These are phyloP conservation scores for Lasiodiplodia theobromae DNA, from an alignment of 2,329 filamentous ascomycete genomes.

Conservation along the genomic window DNA sequence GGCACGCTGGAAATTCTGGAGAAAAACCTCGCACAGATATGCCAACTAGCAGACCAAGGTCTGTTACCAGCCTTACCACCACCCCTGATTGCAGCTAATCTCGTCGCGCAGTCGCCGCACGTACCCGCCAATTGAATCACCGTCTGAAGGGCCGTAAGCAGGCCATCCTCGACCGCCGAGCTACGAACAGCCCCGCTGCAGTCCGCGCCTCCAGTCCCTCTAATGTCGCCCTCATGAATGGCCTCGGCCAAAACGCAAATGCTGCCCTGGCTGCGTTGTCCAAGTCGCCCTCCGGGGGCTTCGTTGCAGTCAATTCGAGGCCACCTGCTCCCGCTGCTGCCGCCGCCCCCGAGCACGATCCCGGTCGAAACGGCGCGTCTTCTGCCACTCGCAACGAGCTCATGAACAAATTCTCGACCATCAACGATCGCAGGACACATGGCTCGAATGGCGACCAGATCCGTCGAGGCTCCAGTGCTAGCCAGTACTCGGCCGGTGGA, in stretches of 20 bases:
- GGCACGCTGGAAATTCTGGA: slow-evolving; percentile 85
- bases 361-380: slow-evolving; percentile 57
- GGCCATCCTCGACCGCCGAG: slow-evolving; percentile 72
- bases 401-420: slow-evolving; percentile 68
- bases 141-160: slow-evolving; percentile 76
- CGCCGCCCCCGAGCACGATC: slow-evolving; percentile 36
- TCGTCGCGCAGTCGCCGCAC: slow-evolving; percentile 63
- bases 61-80: slow-evolving; percentile 19
- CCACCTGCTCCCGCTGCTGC: slow-evolving; percentile 38
- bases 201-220: slow-evolving; percentile 49
- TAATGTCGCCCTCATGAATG: slow-evolving; percentile 52
- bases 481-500: slow-evolving; percentile 42
- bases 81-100: slow-evolving; percentile 10
- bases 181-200: slow-evolving; percentile 53
- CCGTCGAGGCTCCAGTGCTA: slow-evolving; percentile 40
- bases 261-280: slow-evolving; percentile 38
- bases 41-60: slow-evolving; percentile 81
- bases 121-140: slow-evolving; percentile 81
- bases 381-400: slow-evolving; percentile 65
- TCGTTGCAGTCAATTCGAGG: slow-evolving; percentile 65
- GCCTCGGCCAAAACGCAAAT: slow-evolving; percentile 42
- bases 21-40: slow-evolving; percentile 76
- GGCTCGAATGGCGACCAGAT: slow-evolving; percentile 37
- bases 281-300: slow-evolving; percentile 54
- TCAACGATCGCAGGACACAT: slow-evolving; percentile 57